Conservation (phyloP, 2,329 filamentous ascomycete genomes). For the Zymoseptoria pseudotritici region DNA sequence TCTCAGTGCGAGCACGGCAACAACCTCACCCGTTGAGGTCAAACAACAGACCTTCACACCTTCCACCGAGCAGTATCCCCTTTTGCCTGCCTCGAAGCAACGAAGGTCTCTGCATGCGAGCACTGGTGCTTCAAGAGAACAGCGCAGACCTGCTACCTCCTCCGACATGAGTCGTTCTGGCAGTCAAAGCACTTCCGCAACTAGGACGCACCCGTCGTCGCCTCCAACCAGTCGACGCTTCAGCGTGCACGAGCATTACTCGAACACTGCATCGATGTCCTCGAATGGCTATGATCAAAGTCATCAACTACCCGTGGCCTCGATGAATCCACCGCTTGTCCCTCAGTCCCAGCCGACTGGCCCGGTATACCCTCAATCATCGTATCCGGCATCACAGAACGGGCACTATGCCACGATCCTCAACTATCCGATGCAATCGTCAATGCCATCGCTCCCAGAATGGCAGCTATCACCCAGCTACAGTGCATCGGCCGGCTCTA, state of each 20-base stretch:
- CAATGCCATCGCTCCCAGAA: slow-evolving; percentile 21
- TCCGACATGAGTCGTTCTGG: slow-evolving; percentile 10
- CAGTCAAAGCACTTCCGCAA: slow-evolving; percentile 6
- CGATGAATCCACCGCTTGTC: slow-evolving; percentile 25
- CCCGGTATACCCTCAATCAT: slow-evolving; percentile 16
- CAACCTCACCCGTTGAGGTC: slow-evolving; percentile 15
- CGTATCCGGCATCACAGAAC: slow-evolving; percentile 18
- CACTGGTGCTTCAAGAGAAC: neutral
- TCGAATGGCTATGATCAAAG: slow-evolving; percentile 8
- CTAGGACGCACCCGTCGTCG: slow-evolving; percentile 8
- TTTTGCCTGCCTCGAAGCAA: neutral
- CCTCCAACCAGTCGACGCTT: slow-evolving; percentile 14
- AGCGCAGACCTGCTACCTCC: slow-evolving; percentile 4
- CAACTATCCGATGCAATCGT: slow-evolving; percentile 17
- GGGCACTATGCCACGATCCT: slow-evolving; percentile 16
- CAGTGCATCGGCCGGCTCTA: slow-evolving; percentile 1
- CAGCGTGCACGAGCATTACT: slow-evolving; percentile 17
- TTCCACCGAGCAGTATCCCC: slow-evolving; percentile 5
- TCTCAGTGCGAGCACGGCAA: slow-evolving; percentile 10
- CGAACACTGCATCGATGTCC: slow-evolving; percentile 8
- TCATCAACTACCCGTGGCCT: slow-evolving; percentile 9
- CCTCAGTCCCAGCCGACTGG: slow-evolving; percentile 13
- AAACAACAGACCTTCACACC: slow-evolving; percentile 9
- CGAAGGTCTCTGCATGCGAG: slow-evolving; percentile 8
- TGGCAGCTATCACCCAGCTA: slow-evolving; percentile 19